Evolutionary conservation across 306 rosid species (phyloP).

Genomic region (Malus domestica): DNA sequence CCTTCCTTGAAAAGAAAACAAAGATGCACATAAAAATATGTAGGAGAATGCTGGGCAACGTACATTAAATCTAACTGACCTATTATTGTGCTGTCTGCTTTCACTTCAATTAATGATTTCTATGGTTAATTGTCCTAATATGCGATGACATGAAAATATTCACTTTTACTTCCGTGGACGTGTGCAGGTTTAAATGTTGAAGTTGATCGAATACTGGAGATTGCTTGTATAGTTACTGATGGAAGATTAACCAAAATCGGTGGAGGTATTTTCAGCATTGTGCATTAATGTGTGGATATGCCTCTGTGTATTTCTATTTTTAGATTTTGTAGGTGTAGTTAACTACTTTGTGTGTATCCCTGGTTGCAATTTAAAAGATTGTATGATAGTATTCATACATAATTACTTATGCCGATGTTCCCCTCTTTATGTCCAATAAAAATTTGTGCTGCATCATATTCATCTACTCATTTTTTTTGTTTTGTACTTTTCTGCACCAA

Average conservation of each 20-base stretch:
- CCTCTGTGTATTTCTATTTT: not conserved
- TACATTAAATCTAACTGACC: not conserved
- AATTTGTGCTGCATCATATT: not conserved
- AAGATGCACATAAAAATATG: not conserved
- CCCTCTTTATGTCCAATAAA: too few species aligned
- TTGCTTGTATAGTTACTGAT: slow-evolving; percentile 88
- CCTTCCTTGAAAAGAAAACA: not conserved
- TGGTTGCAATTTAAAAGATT: not conserved
- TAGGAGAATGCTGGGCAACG: not conserved
- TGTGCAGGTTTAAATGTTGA: slow-evolving; percentile 81
- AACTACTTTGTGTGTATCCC: not conserved
- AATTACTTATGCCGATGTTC: not conserved
- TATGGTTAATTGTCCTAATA: not conserved
- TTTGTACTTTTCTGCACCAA: not conserved
- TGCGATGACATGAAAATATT: not conserved
- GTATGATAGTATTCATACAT: not conserved
- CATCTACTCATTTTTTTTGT: not conserved
- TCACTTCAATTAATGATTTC: not conserved
- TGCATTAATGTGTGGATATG: not conserved
- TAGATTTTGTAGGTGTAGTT: not conserved
- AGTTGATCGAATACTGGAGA: slow-evolving; percentile 83
- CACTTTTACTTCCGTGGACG: slow-evolving; percentile 2
- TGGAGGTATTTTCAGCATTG: slow-evolving; percentile 50
- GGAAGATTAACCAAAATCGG: slow-evolving; percentile 61
- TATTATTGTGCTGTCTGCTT: not conserved